Percentiles rank a stretch among this genome's conserved stretches.
Conservation (phyloP, 129 eudicot species). For the Flaveria robusta region DNA sequence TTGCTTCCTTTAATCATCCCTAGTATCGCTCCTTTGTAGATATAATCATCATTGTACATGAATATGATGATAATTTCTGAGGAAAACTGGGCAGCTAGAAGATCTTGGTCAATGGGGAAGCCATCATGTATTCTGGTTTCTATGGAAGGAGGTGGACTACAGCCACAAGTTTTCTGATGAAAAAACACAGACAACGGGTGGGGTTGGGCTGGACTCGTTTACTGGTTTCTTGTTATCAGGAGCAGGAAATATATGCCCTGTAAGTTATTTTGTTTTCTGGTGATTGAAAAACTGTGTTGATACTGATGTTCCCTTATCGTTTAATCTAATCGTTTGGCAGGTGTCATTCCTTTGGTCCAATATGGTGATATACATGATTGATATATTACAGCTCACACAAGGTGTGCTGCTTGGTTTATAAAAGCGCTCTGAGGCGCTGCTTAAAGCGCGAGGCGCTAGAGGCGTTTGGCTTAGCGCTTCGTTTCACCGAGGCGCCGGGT, state of each 20-base stretch:
- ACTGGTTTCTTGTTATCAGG: not conserved
- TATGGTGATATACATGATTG: slow-evolving; percentile 4
- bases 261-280: not conserved
- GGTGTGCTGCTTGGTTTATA: slow-evolving; percentile 1
- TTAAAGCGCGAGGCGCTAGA: too few relatives aligned
- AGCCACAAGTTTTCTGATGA: not conserved
- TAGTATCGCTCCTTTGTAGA: slow-evolving; percentile 54
- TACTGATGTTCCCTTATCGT: not conserved
- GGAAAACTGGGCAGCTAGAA: not conserved
- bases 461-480: too few relatives aligned
- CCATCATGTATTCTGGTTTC: not conserved
- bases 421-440: too few relatives aligned
- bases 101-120: slow-evolving; percentile 14
- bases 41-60: slow-evolving; percentile 23
- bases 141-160: slow-evolving; percentile 7
- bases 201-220: not conserved
- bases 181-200: not conserved
- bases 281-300: not conserved
- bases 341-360: not conserved
- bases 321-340: not conserved
- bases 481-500: too few relatives aligned
- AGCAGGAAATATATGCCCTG: not conserved
- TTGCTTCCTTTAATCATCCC: slow-evolving; percentile 76
- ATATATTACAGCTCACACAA: slow-evolving; percentile 9
- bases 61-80: not conserved